Percentiles rank a stretch among this genome's conserved stretches.
phyloP scores from a whole-genome alignment of 371 early-diverging fungal species.

The Umbelopsis sp. region DNA sequence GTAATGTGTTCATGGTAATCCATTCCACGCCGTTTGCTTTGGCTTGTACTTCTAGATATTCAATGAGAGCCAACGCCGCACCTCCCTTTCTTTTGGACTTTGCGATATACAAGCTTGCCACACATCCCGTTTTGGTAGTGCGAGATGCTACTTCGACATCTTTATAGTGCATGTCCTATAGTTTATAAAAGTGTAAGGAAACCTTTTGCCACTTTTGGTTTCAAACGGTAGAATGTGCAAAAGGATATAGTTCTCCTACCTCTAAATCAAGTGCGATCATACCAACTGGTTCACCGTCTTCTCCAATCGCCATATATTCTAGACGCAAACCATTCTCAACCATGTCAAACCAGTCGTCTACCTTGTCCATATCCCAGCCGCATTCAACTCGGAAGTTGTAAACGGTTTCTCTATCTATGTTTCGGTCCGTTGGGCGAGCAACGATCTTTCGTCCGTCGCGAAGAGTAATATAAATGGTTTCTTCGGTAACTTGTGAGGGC shows the following conservation, averaged over 20 bases:
- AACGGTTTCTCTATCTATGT: not conserved
- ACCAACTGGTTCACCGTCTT: not conserved
- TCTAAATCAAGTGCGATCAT: conserved; percentile 15
- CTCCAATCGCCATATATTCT: not conserved
- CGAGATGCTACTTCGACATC: not conserved
- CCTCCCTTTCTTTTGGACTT: conserved; percentile 2
- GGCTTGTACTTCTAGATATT: conserved; percentile 1
- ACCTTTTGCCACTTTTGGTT: not conserved
- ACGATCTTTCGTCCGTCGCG: not conserved
- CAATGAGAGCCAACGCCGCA: not conserved
- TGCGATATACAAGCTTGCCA: not conserved
- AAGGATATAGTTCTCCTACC: not conserved
- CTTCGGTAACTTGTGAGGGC: not conserved
- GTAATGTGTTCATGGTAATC: not conserved
- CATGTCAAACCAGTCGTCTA: conserved; percentile 4
- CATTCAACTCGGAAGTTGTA: not conserved
- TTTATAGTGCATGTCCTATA: conserved; percentile 1
- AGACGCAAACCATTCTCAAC: not conserved
- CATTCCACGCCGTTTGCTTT: not conserved
- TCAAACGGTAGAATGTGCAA: not conserved
- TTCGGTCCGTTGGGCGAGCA: not conserved
- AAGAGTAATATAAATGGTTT: not conserved
- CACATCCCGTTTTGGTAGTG: not conserved
- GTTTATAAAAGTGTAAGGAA: not conserved
- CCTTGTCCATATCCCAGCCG: conserved; percentile 10